These are phyloP conservation scores for Erysimum cheiranthoides DNA, from an alignment of 345 rosid genomes.

Conservation along the genomic window DNA sequence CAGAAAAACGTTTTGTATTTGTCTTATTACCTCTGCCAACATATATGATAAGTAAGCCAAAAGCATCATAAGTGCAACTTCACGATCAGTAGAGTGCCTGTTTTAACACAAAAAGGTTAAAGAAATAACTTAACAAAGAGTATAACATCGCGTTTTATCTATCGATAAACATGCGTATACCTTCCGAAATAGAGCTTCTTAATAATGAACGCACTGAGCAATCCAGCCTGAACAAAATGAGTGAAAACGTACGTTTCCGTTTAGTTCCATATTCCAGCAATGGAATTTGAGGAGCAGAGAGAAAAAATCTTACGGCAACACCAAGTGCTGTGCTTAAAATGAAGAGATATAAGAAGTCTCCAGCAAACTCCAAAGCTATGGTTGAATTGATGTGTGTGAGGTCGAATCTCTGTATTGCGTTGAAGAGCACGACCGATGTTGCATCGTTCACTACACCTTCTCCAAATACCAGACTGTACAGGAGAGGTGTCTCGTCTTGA, in stretches of 20 bases:
- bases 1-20: slow-evolving; percentile 11
- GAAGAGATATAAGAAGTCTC: slow-evolving; percentile 78
- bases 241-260: not conserved
- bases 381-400: slow-evolving; percentile 65
- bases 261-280: not conserved
- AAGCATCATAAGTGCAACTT: slow-evolving; percentile 95
- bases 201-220: slow-evolving; percentile 85
- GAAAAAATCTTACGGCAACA: slow-evolving; percentile 56
- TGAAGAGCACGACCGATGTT: slow-evolving; percentile 95
- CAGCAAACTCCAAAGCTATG: slow-evolving; percentile 62
- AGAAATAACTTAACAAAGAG: slow-evolving; percentile 12
- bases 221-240: slow-evolving; percentile 68
- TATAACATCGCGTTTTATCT: not conserved
- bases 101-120: not conserved
- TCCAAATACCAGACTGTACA: slow-evolving; percentile 93
- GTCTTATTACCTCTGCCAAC: slow-evolving; percentile 77
- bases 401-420: slow-evolving; percentile 88
- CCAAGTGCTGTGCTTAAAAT: slow-evolving; percentile 85
- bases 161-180: slow-evolving; percentile 46
- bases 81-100: slow-evolving; percentile 94
- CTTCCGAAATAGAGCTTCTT: slow-evolving; percentile 91
- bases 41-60: slow-evolving; percentile 95
- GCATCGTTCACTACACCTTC: slow-evolving; percentile 99
- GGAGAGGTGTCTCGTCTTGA: slow-evolving; percentile 90
- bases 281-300: not conserved